Conservation (phyloP, 1,139 yeast species). For the Trichomonascaceae sp. region DNA sequence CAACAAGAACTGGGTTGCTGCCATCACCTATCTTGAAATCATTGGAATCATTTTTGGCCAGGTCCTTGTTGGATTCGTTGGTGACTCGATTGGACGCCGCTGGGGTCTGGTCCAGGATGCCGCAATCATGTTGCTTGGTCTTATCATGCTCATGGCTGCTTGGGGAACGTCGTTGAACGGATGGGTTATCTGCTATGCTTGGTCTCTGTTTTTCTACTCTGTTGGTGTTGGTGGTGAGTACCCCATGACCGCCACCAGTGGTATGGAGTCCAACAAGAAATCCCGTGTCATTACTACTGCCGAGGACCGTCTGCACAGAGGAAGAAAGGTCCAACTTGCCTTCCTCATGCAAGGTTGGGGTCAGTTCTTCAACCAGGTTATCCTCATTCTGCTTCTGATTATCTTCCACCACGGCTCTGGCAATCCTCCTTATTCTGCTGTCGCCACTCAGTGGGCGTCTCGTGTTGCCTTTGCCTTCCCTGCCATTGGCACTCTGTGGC, state of each 20-base stretch:
- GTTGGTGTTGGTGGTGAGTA: constrained; percentile 99
- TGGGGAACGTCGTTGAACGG: constrained; percentile 29
- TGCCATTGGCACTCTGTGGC: constrained; percentile 28
- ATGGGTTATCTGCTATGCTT: constrained; percentile 46
- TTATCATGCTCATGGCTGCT: constrained; percentile 58
- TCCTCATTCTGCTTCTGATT: constrained; percentile 24
- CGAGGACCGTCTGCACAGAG: constrained; percentile 29
- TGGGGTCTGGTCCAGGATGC: constrained; percentile 41
- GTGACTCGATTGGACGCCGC: constrained; percentile 83
- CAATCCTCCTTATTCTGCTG: constrained; percentile 21
- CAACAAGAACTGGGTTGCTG: constrained; percentile 23
- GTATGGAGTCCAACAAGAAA: constrained; percentile 27
- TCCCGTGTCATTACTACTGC: constrained; percentile 16
- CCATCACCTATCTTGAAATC: constrained; percentile 25
- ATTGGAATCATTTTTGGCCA: constrained; percentile 94
- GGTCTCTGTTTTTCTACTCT: constrained; percentile 45
- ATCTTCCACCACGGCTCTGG: constrained; percentile 40
- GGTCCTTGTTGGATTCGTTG: constrained; percentile 70
- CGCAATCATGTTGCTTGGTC: constrained; percentile 37
- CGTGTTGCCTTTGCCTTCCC: constrained; percentile 27
- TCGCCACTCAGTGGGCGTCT: constrained; percentile 27
- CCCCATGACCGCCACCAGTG: constrained; percentile 69
- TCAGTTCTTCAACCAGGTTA: constrained; percentile 29
- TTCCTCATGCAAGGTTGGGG: constrained; percentile 35
- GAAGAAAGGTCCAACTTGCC: constrained; percentile 28